These are phyloP conservation scores for Zygotorulaspora chibaensis DNA, from an alignment of 805 yeast genomes.

Conservation along the genomic window DNA sequence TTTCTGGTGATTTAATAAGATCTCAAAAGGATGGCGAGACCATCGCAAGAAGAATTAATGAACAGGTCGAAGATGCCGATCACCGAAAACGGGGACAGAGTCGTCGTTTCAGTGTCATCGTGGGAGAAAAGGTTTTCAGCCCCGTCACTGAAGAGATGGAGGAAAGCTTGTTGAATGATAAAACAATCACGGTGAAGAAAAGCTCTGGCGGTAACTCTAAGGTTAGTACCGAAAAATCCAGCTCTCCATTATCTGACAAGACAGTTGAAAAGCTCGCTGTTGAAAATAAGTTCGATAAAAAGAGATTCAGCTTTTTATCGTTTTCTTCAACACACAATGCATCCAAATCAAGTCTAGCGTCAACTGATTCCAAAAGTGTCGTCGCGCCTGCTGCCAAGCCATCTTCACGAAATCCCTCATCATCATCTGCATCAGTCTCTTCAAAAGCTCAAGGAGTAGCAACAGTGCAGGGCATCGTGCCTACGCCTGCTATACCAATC, in stretches of 20 bases:
- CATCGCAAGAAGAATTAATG: slow-evolving; percentile 20
- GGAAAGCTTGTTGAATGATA: slow-evolving; percentile 2
- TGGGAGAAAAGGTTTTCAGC: slow-evolving; percentile 13
- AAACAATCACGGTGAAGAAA: neutral
- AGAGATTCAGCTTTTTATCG: slow-evolving; percentile 42
- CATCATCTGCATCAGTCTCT: slow-evolving; percentile 1
- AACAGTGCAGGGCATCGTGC: neutral
- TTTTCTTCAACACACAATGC: slow-evolving; percentile 30
- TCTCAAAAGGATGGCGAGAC: slow-evolving; percentile 25
- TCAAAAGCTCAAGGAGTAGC: neutral
- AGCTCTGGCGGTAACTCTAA: neutral
- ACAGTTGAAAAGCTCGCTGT: neutral
- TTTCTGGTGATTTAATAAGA: slow-evolving; percentile 38
- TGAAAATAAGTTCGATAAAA: slow-evolving; percentile 16
- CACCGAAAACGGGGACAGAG: slow-evolving; percentile 14
- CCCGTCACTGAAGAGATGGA: slow-evolving; percentile 15
- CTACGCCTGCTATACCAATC: slow-evolving; percentile 1
- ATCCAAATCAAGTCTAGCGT: slow-evolving; percentile 18
- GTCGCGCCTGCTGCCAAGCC: neutral
- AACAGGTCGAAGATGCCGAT: slow-evolving; percentile 18
- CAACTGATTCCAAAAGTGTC: slow-evolving; percentile 5
- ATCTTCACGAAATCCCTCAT: slow-evolving; percentile 1
- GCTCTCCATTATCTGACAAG: neutral
- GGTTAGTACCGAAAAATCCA: neutral
- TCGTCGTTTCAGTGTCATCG: slow-evolving; percentile 17